Conservation (phyloP, 2,329 filamentous ascomycete genomes). For the Penicillium sp. region DNA sequence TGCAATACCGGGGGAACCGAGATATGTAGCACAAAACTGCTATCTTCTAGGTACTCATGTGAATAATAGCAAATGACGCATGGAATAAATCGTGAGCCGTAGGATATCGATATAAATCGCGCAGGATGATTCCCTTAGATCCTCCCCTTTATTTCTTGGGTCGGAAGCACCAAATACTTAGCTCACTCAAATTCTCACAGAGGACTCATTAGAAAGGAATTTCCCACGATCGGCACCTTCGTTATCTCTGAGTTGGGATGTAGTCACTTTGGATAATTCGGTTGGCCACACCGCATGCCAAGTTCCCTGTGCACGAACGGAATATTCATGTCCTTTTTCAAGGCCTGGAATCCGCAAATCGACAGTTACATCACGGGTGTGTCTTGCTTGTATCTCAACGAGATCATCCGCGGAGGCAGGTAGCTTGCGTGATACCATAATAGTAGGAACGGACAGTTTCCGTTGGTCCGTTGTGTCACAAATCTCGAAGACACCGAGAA, state of each 20-base stretch:
- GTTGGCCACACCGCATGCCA: conserved; percentile 33
- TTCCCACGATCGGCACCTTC: conserved; percentile 16
- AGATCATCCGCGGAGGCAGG: conserved; percentile 26
- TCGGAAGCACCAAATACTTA: background rate
- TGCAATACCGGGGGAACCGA: background rate
- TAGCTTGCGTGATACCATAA: conserved; percentile 29
- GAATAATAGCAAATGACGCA: background rate
- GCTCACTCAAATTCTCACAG: conserved; percentile 14
- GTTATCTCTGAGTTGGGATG: conserved; percentile 17
- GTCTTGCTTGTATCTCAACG: conserved; percentile 24
- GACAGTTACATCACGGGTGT: conserved; percentile 17
- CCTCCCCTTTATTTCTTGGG: background rate
- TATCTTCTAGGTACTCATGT: background rate
- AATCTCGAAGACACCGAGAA: conserved; percentile 27
- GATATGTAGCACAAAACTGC: background rate
- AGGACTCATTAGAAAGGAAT: conserved; percentile 21
- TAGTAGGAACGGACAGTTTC: conserved; percentile 22
- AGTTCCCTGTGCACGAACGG: conserved; percentile 25
- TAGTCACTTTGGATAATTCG: conserved; percentile 18
- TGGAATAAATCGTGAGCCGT: no score
- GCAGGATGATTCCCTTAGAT: background rate
- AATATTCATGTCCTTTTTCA: conserved; percentile 26
- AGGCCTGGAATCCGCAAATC: conserved; percentile 24
- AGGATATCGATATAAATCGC: background rate
- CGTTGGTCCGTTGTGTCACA: conserved; percentile 18